Evolutionary conservation across 2,329 filamentous ascomycete genomes (phyloP), one percentile per base, ranked within the genome.

Genomic region (Coniochaeta sp.): DNA sequence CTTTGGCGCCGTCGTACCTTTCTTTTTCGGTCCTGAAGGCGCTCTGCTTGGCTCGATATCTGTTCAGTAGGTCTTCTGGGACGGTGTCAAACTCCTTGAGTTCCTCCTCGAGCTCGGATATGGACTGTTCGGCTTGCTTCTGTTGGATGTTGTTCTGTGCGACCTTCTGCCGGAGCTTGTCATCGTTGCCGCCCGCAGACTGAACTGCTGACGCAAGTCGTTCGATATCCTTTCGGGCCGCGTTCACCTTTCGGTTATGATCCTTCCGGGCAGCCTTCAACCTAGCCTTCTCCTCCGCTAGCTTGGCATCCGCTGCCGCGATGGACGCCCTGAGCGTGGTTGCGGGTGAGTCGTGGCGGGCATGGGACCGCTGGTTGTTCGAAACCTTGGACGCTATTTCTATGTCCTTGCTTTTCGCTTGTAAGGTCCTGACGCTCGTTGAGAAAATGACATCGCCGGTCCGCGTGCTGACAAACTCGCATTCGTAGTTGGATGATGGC

Each of bases 271-370:
- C 80, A 38, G 84, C 82, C 75, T 90, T 91, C 66, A 90, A 81
- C 58, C 84, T 83, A 61, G 83, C 80, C 66, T 85, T 87, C 67
- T 89, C 86, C 62, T 92, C 89, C 26, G 82, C 78, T 34, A 92
- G 79, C 71, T 88, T 90, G 61, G 82, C 79, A 69, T 92, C 88
- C 56, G 88, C 85, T 12, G 87, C 84, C 55, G 84, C 84, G 66
- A 93, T 91, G 1, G 89, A 91, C 32, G 89, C 89, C 71, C 85
- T 87, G 42, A 93, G 79, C 1, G 89, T 93, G 10, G 89, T 90
- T 10, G 85, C 86, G 2, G 90, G 90, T 14, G 89, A 93, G 63
- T 90, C 88, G 28, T 89, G 89, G 56, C 88, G 85, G 36, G 89
- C 68, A 22, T 68, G 81, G 19, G 84, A 82, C 61, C 85, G 82